Evolutionary conservation across 495 filamentous ascomycete species (phyloP), one percentile per base, ranked within the genome.

Genomic region (Penicillium daleae): DNA sequence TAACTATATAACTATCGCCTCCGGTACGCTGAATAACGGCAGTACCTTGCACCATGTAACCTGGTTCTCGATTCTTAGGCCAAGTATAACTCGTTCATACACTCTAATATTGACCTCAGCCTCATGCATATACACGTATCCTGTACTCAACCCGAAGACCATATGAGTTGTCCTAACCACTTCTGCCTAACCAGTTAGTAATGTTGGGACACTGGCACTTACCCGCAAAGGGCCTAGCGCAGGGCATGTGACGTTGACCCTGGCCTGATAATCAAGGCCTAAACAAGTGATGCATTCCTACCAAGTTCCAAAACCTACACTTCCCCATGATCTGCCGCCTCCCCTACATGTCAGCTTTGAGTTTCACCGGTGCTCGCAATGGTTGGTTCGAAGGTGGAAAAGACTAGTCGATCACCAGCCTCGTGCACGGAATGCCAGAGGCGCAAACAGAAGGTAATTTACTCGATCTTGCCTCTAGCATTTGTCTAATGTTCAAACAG

Each of bases 371-470:
- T 15, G 10, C 10, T 33, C 53, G n/a, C 22, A 21, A 74, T 72
- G 67, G 65, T 59, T 46, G 61, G 59, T 6, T 40, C 54, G 33
- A 62, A 60, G 17, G 32, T 42, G 4, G 62, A 53, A 21, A 74
- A 65, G 40, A 9, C 66, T 37, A 39, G 55, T 53, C 63, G 66
- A 15, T 22, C 59, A 3, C 57, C 66, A 6, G 65, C 71, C 29
- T 65, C 76, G 27, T 78, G 72, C 57, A 72, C 72, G 1, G 73
- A 75, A 37, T 78, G 75, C 49, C 70, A 75, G 51, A 62, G 74
- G 5, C 72, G 76, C 42, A 78, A 76, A 52, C 76, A 78, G 48
- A 76, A 76, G 68, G 74, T 64, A 67, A 67, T 64, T 46, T 29
- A 51, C 26, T 40, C 24, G 21, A 27, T 42, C 10, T 27, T 17